A percentile compares a stretch with the other conserved stretches of the same genome.
Evolutionary conservation across 768 basidiomycete genomes (phyloP).

Genomic region (Pleurotus sapidus): DNA sequence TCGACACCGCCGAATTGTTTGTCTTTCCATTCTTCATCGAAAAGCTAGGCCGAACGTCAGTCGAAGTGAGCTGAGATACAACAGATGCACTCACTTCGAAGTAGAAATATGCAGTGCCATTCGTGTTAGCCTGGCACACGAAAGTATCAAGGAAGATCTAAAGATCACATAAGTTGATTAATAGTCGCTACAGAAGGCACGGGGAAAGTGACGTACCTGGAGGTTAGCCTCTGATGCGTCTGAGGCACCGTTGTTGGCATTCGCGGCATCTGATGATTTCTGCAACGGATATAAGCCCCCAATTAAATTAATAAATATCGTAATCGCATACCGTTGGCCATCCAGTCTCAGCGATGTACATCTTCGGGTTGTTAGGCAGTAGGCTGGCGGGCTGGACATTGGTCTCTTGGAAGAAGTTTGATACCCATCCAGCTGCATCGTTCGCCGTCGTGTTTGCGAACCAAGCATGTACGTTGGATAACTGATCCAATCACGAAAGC

Average conservation of each 20-base stretch:
- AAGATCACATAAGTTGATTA: constrained; percentile 9
- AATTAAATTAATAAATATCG: too few relatives aligned
- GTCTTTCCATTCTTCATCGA: constrained; percentile 84
- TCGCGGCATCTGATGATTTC: constrained; percentile 57
- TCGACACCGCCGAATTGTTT: constrained; percentile 77
- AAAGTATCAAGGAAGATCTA: constrained; percentile 84
- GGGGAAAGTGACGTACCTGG: constrained; percentile 35
- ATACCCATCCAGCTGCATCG: constrained; percentile 78
- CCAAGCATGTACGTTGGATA: constrained; percentile 94
- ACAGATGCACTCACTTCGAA: constrained; percentile 54
- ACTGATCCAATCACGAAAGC: constrained; percentile 28
- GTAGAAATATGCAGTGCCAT: constrained; percentile 85
- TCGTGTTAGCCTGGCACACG: constrained; percentile 81
- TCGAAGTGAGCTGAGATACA: not conserved
- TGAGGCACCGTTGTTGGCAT: constrained; percentile 67
- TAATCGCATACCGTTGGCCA: constrained; percentile 53
- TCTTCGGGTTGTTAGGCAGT: constrained; percentile 68
- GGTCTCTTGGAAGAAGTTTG: constrained; percentile 67
- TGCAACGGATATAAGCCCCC: constrained; percentile 17
- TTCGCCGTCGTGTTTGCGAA: constrained; percentile 78
- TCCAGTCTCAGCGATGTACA: constrained; percentile 95
- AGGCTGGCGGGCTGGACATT: constrained; percentile 55
- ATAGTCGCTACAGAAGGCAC: not conserved
- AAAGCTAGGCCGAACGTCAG: constrained; percentile 41
- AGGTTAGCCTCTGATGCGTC: constrained; percentile 57